These are phyloP conservation scores for Aureobasidium sp. DNA, from an alignment of 2,329 filamentous ascomycete genomes.

Conservation along the genomic window DNA sequence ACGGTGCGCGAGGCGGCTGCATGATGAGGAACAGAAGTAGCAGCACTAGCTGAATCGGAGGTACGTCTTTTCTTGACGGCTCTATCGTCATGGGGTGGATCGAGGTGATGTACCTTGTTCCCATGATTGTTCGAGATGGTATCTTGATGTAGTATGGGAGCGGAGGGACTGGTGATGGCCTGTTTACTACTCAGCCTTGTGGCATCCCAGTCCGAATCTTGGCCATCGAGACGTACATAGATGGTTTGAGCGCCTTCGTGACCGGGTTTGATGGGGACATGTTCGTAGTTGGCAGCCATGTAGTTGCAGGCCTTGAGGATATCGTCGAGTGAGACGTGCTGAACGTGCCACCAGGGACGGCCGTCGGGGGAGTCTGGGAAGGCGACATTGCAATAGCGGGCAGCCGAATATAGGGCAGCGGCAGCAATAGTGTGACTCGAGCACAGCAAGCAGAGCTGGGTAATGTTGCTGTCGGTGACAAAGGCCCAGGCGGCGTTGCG, in stretches of 20 bases:
- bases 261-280: constrained; percentile 30
- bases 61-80: constrained; percentile 19
- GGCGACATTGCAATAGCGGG: constrained; percentile 63
- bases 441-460: constrained; percentile 74
- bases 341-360: constrained; percentile 77
- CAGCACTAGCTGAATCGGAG: background rate
- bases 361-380: constrained; percentile 68
- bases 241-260: constrained; percentile 36
- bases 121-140: constrained; percentile 23
- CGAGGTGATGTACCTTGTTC: constrained; percentile 22
- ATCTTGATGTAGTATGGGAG: constrained; percentile 21
- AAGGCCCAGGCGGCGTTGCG: constrained; percentile 90
- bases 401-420: constrained; percentile 78
- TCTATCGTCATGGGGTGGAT: constrained; percentile 22
- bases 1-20: constrained; percentile 10
- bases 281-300: constrained; percentile 54
- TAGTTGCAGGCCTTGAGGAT: constrained; percentile 68
- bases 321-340: constrained; percentile 64
- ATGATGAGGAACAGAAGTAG: background rate
- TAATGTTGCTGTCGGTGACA: constrained; percentile 82
- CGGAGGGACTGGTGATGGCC: constrained; percentile 21
- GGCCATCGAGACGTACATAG: constrained; percentile 37
- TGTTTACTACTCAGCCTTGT: constrained; percentile 25
- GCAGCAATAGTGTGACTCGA: constrained; percentile 75
- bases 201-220: constrained; percentile 23